These are phyloP conservation scores for Purpureocillium lavendulum DNA, from an alignment of 2,329 filamentous ascomycete genomes.

Conservation along the genomic window DNA sequence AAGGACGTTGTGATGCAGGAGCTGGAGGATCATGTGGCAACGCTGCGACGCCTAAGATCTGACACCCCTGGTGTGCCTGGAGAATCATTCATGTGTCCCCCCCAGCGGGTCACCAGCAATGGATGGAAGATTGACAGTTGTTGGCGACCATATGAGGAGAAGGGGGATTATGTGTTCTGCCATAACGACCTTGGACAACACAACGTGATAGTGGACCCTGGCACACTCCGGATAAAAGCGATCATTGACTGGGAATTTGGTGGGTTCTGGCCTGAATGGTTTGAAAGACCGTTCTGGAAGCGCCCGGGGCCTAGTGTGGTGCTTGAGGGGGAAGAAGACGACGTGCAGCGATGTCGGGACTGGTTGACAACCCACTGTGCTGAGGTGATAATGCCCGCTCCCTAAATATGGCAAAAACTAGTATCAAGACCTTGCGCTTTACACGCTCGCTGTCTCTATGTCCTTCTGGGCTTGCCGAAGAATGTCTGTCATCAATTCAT, in stretches of 20 bases:
- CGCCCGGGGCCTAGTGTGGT: constrained; percentile 6
- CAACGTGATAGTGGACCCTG: constrained; percentile 7
- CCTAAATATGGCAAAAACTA: no score
- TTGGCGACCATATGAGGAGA: constrained; percentile 1
- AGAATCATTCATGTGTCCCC: constrained; percentile 5
- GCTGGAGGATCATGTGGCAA: constrained; percentile 1
- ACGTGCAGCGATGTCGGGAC: constrained; percentile 4
- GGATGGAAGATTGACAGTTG: constrained; percentile 6
- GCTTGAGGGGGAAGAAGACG: constrained; percentile 4
- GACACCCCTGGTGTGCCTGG: constrained; percentile 8
- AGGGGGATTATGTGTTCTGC: constrained; percentile 8
- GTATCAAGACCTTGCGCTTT: no score
- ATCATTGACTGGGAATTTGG: constrained; percentile 7
- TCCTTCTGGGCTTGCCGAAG: no score
- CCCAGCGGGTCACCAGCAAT: constrained; percentile 1
- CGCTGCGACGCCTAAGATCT: constrained; percentile 1
- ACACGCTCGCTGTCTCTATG: no score
- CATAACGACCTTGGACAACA: constrained; percentile 8
- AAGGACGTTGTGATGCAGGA: constrained; percentile 1
- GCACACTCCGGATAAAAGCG: constrained; percentile 7
- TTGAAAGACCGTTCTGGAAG: constrained; percentile 11
- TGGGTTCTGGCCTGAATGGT: constrained; percentile 19
- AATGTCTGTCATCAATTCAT: no score
- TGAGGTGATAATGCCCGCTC: constrained; percentile 3
- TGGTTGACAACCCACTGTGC: constrained; percentile 3